Percentiles rank a stretch among this genome's conserved stretches.
These are phyloP conservation scores for Ballota nigra DNA, from an alignment of 257 asterid genomes.

Conservation along the genomic window DNA sequence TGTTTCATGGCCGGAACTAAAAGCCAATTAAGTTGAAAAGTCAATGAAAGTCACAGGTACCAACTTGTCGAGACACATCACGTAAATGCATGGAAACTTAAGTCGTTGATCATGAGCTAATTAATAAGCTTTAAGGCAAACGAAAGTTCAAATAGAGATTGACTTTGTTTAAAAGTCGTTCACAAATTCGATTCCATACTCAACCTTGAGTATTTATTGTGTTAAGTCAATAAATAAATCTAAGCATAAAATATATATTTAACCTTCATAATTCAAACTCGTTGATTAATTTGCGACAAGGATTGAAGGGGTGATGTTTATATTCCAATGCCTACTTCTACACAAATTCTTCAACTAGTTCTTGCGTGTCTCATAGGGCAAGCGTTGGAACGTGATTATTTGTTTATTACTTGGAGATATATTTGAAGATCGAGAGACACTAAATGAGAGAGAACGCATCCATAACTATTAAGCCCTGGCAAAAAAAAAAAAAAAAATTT, in stretches of 20 bases:
- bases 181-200: not conserved
- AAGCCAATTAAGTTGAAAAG: slow-evolving; percentile 25
- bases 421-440: no score
- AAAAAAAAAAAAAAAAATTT: no score
- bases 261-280: not conserved
- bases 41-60: slow-evolving; percentile 35
- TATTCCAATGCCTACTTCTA: not conserved
- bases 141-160: not conserved
- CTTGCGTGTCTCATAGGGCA: not conserved
- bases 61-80: slow-evolving; percentile 23
- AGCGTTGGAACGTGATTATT: not conserved
- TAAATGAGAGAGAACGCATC: no score
- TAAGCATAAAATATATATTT: not conserved
- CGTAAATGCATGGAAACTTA: slow-evolving; percentile 31
- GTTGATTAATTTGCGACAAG: not conserved
- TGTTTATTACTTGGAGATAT: no score
- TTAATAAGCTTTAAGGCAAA: not conserved
- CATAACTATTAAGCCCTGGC: no score
- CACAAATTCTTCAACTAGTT: not conserved
- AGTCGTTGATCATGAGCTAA: not conserved
- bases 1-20: not conserved
- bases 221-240: not conserved
- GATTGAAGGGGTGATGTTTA: not conserved
- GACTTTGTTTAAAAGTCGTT: slow-evolving; percentile 15
- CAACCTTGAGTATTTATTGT: not conserved